These are phyloP conservation scores for Geum urbanum DNA, from an alignment of 306 rosid genomes.

Conservation along the genomic window DNA sequence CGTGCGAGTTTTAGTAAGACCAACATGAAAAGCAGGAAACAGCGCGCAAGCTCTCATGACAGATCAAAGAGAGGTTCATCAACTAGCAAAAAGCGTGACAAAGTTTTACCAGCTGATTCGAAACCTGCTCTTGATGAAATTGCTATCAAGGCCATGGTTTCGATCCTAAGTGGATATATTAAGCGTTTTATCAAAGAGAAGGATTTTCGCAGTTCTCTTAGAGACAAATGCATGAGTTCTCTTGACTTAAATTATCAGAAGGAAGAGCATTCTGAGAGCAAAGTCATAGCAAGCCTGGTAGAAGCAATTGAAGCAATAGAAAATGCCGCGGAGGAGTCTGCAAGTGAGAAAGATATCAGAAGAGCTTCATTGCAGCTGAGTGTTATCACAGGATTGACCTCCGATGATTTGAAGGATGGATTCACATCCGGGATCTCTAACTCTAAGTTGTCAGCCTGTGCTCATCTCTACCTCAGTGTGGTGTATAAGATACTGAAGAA, in stretches of 20 bases:
- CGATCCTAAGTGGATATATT: constrained; percentile 60
- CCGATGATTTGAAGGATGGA: constrained; percentile 48
- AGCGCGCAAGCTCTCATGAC: constrained; percentile 6
- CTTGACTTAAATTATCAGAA: constrained; percentile 38
- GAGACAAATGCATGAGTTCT: constrained; percentile 49
- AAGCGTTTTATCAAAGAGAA: constrained; percentile 56
- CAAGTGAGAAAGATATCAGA: constrained; percentile 43
- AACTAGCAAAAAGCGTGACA: constrained; percentile 22
- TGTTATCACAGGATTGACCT: constrained; percentile 61
- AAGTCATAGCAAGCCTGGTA: constrained; percentile 56
- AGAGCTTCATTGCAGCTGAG: constrained; percentile 57
- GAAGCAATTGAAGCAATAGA: constrained; percentile 70
- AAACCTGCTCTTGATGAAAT: constrained; percentile 39
- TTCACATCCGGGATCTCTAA: constrained; percentile 54
- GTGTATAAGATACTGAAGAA: constrained; percentile 56
- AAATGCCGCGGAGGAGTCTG: constrained; percentile 43
- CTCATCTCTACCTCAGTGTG: constrained; percentile 88
- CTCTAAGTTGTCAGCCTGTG: constrained; percentile 67
- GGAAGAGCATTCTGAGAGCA: constrained; percentile 40
- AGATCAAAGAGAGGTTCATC: constrained; percentile 22
- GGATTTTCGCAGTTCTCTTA: constrained; percentile 46
- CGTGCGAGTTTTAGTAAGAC: constrained; percentile 22
- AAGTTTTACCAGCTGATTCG: constrained; percentile 10
- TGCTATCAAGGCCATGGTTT: constrained; percentile 58
- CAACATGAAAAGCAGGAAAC: constrained; percentile 19